Base-by-base conservation (phyloP, 2,329 filamentous ascomycete species). In the Trichoderma oligosporum region DNA sequence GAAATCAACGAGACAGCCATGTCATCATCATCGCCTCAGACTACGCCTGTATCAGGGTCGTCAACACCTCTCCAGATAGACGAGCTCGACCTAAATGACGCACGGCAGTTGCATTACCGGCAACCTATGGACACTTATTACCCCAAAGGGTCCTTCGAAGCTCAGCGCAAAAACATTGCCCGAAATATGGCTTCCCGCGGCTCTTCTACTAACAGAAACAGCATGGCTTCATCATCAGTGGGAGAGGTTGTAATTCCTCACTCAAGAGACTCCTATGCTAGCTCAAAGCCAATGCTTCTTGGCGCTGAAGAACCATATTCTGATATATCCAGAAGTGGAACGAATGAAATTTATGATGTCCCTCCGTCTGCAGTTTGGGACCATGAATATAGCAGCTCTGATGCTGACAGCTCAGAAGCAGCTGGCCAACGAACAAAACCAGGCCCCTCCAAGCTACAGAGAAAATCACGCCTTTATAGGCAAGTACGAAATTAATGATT, bases 361-460 rank as follows among this genome's bases (percentile, higher is more conserved):
- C 53, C 16, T 20, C 45, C 54, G 22, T 18, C 36, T 6, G 45
- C 45, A 6, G 36, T 35, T 20, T 54, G 51, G 45, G 45, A 55
- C 18, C 49, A 59, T 12, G 57, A 41, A 41, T 55, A 54, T 20
- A 55, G 57, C 39, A 59, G 57, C 45, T 59, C 57, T 8, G 57
- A 59, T 31, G 56, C 41, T n/a, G 57, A 56, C 12, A 36, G 29
- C 16, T 41, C 25, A 6, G 44, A 54, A 25, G 49, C 38, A 36
- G 29, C 51, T 9, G 12, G 38, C 44, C 45, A 27, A 31, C 38
- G 36, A 56, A 31, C 52, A 57, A 59, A 20, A 29, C 7, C 35
- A 20, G 29, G 42, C 7, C 45, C 38, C 5, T 39, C 35, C 38
- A 60, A 51, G 25, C 38, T 61, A 14, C 47, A 51, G 45, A 63